phyloP scores from a whole-genome alignment of 2,329 filamentous ascomycete species.

The Fusarium sp. region DNA sequence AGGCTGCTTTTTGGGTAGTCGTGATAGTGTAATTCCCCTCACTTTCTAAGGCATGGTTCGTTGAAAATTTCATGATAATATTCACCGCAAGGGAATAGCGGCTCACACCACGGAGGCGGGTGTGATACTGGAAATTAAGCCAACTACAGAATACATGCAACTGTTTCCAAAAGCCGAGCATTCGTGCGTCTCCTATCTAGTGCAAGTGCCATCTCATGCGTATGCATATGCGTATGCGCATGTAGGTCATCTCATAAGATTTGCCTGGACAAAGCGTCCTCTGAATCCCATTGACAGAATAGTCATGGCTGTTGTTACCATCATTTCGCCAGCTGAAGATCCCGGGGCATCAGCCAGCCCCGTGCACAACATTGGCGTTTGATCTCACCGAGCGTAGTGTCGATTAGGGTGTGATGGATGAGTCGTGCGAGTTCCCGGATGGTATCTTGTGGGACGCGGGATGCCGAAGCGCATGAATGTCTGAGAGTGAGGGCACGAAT shows the following conservation, averaged over 20 bases:
- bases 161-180: conserved; percentile 31
- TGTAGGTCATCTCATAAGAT: conserved; percentile 35
- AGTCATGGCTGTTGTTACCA: conserved; percentile 26
- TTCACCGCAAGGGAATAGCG: conserved; percentile 20
- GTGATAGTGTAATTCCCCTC: conserved; percentile 2
- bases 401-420: conserved; percentile 29
- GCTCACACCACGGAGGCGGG: conserved; percentile 21
- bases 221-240: conserved; percentile 30
- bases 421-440: conserved; percentile 24
- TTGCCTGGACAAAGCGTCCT: conserved; percentile 29
- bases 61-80: conserved; percentile 4
- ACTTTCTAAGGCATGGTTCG: neutral
- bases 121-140: conserved; percentile 32
- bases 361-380: conserved; percentile 12
- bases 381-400: conserved; percentile 29
- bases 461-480: conserved; percentile 30
- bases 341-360: conserved; percentile 35
- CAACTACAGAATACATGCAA: conserved; percentile 30
- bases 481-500: conserved; percentile 36
- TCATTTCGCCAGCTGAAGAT: conserved; percentile 38
- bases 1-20: neutral
- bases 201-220: conserved; percentile 29
- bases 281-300: conserved; percentile 36
- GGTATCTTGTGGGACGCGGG: conserved; percentile 18
- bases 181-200: conserved; percentile 23